Evolutionary conservation across 768 basidiomycete species (phyloP).

Genomic region (Pilatotrama ljubarskyi): DNA sequence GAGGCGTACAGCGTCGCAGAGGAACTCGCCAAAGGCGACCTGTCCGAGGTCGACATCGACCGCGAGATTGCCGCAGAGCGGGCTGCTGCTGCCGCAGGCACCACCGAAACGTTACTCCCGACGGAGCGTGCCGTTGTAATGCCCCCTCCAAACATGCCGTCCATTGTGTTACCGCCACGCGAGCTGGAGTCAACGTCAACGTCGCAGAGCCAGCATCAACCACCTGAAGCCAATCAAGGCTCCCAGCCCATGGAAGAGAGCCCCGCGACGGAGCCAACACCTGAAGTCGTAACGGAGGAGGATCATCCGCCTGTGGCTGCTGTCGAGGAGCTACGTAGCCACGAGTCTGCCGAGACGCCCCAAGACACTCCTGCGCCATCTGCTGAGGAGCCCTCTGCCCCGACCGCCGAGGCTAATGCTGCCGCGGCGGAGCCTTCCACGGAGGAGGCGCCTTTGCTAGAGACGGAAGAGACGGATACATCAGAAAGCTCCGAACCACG

Average conservation of each 20-base stretch:
- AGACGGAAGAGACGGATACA: background rate
- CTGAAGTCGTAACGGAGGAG: background rate
- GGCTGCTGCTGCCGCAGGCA: background rate
- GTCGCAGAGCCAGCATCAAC: background rate
- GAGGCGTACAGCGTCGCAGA: slow-evolving; percentile 42
- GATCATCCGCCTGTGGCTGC: background rate
- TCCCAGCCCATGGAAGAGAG: background rate
- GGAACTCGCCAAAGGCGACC: slow-evolving; percentile 36
- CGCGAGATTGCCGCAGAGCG: slow-evolving; percentile 21
- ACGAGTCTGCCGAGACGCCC: background rate
- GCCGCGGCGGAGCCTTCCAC: background rate
- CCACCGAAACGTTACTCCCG: background rate
- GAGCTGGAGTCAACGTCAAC: too few relatives aligned
- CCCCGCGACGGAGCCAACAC: background rate
- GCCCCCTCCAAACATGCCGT: background rate
- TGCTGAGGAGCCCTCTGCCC: background rate
- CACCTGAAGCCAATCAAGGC: background rate
- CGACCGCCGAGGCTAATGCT: background rate
- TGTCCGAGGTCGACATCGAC: slow-evolving; percentile 22
- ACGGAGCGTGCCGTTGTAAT: background rate
- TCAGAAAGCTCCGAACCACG: too few relatives aligned
- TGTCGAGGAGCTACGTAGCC: background rate
- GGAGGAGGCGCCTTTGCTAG: background rate
- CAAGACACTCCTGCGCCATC: background rate
- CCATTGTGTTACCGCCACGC: too few relatives aligned